Evolutionary conservation across 768 basidiomycete species (phyloP), one percentile per base, ranked within the genome.

Genomic region (Rhizopogon sp.): DNA sequence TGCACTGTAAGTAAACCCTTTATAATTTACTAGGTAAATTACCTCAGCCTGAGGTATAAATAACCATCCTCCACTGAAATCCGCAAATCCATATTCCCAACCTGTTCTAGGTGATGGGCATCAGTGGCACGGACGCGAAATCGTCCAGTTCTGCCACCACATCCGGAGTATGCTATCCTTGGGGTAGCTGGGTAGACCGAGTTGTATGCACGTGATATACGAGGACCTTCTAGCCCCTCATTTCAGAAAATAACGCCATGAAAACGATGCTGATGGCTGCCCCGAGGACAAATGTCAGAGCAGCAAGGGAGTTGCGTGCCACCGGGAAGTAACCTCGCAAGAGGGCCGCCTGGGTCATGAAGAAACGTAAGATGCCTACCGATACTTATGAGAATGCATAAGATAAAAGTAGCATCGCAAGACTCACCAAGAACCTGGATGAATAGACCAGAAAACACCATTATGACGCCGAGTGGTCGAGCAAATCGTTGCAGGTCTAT

Each of bases 241-340:
- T 61, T 40, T 62, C 71, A 10, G 73, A 68, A 16, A 79, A 49
- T 22, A 81, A 57, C 20, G 79, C 63, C 3, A 69, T 72, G 62
- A 81, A 78, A 4, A 75, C 71, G 16, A 76, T 61, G 16, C 67
- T 67, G 1, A 79, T 74, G 6, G 80, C 60, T 11, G 69, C 64
- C 5, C 69, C 68, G 5, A 82, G 68, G 20, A 72, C 51, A 7
- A 73, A 58, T 16, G 76, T 66, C 10, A 84, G 65, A n/a, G 75
- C 64, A 1, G 72, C 72, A 7, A 75, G 64, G 3, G 76, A 72
- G 16, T 76, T 44, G 8, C 81, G 71, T 16, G 82, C 79, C 16
- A 76, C 74, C 3, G 83, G 82, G 59, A 82, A 85, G 44, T 72
- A 60, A 9, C 81, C 80, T 39, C 74, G 72, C 1, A 74, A 69